Conservation (phyloP, 2,329 filamentous ascomycete species). For the Tolypocladium paradoxum region DNA sequence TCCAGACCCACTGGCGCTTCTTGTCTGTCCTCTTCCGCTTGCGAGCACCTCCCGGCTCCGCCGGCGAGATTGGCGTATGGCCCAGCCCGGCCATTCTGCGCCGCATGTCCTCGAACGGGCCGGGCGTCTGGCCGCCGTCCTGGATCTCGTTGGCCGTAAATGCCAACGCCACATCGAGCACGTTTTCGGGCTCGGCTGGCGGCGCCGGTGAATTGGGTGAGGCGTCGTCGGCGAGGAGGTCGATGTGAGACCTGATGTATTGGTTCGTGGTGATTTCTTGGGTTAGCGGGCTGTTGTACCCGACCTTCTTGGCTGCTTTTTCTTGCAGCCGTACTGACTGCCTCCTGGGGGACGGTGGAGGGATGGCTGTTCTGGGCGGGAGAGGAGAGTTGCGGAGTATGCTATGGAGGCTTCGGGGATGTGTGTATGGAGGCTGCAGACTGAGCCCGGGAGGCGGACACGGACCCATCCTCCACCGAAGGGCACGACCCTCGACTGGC, state of each 20-base stretch:
- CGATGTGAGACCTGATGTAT: slow-evolving; percentile 53
- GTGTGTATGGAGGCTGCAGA: slow-evolving; percentile 37
- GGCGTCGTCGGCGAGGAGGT: slow-evolving; percentile 47
- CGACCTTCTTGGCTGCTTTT: slow-evolving; percentile 44
- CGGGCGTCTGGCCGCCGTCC: slow-evolving; percentile 52
- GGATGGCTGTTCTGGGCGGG: slow-evolving; percentile 37
- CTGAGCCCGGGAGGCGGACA: neutral
- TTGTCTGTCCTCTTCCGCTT: slow-evolving; percentile 47
- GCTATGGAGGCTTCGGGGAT: slow-evolving; percentile 47
- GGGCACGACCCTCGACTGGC: slow-evolving; percentile 8
- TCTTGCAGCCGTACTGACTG: slow-evolving; percentile 44
- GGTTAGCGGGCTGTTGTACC: slow-evolving; percentile 51
- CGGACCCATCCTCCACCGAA: slow-evolving; percentile 3
- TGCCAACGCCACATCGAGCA: slow-evolving; percentile 38
- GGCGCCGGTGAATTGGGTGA: slow-evolving; percentile 34
- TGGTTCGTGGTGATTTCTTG: slow-evolving; percentile 53
- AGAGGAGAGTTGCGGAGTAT: slow-evolving; percentile 58
- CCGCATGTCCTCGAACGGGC: slow-evolving; percentile 53
- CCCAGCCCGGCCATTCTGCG: slow-evolving; percentile 41
- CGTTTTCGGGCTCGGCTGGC: slow-evolving; percentile 24
- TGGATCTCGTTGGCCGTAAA: slow-evolving; percentile 44
- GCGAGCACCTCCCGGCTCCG: slow-evolving; percentile 32
- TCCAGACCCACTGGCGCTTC: slow-evolving; percentile 57
- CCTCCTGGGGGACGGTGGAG: slow-evolving; percentile 41
- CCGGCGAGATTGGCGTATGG: slow-evolving; percentile 28